Percentiles rank a stretch among this genome's conserved stretches.
Evolutionary conservation across 306 rosid species (phyloP).

Genomic region (Hippophae rhamnoides): DNA sequence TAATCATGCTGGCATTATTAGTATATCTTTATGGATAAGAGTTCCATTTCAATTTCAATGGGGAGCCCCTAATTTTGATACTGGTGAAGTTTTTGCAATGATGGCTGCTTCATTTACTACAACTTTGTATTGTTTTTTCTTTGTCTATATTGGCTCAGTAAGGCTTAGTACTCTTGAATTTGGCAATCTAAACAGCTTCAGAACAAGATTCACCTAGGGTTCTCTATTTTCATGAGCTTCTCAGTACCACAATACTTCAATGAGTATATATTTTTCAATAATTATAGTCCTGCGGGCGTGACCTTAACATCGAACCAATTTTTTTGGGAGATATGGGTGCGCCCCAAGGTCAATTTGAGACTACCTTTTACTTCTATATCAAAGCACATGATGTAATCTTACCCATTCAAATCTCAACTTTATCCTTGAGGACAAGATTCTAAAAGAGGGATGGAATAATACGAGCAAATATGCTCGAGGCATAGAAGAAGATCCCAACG

Average conservation of each 20-base stretch:
- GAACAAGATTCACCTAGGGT: conserved; percentile 70
- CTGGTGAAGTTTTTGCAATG: conserved; percentile 97
- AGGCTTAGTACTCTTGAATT: conserved; percentile 80
- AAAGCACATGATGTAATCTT: no score
- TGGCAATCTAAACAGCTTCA: conserved; percentile 3
- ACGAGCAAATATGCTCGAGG: no score
- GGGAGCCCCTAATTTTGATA: conserved; percentile 49
- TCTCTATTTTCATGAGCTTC: conserved; percentile 84
- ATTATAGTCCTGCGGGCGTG: conserved; percentile 55
- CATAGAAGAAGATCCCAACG: no score
- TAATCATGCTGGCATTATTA: conserved; percentile 78
- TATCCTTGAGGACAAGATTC: no score
- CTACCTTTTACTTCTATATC: no score
- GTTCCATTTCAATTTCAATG: conserved; percentile 58
- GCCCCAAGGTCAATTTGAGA: no score
- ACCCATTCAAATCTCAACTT: no score
- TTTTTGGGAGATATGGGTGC: no score
- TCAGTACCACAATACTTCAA: conserved; percentile 91
- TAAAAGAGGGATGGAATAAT: no score
- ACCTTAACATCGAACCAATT: no score
- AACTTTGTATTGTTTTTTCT: conserved; percentile 84
- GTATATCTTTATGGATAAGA: conserved; percentile 84
- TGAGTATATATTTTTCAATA: conserved; percentile 66
- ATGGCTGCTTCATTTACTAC: conserved; percentile 84
- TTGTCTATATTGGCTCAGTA: conserved; percentile 87